Evolutionary conservation across 257 asterid genomes (phyloP).

Genomic region (Mentha longifolia): DNA sequence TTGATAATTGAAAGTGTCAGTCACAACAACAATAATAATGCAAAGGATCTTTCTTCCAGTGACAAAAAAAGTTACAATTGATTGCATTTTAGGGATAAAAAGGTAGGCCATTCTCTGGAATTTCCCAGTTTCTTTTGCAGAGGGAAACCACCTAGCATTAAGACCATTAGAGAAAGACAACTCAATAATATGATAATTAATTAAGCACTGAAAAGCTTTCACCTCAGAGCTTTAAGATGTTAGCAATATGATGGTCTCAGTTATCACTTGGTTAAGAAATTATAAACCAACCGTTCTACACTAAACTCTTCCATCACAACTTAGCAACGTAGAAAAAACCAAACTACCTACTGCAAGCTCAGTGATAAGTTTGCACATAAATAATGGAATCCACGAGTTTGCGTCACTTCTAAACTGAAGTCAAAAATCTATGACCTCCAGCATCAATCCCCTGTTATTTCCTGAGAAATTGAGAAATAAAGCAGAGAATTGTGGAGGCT

Average conservation of each 20-base stretch:
- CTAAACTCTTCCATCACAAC: not conserved
- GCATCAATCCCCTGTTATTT: not conserved
- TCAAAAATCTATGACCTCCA: not conserved
- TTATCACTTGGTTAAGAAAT: not conserved
- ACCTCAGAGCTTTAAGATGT: not conserved
- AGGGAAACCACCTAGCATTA: not conserved
- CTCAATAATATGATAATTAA: not conserved
- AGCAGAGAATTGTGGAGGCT: conserved; percentile 32
- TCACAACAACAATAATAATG: conserved; percentile 21
- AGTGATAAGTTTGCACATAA: not conserved
- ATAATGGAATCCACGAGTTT: not conserved
- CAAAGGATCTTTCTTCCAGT: not conserved
- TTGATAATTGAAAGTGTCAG: conserved; percentile 24
- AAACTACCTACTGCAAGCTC: not conserved
- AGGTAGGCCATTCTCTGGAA: not conserved
- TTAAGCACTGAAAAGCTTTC: not conserved
- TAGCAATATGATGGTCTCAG: not conserved
- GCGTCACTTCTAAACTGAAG: conserved; percentile 4
- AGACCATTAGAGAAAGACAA: conserved; percentile 3
- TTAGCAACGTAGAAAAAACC: too few species aligned
- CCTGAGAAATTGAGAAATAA: conserved; percentile 6
- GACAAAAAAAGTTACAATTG: not conserved
- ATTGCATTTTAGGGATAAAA: not conserved
- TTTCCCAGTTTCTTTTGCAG: not conserved
- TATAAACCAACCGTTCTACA: conserved; percentile 3